Conservation (phyloP, 306 rosid species). For the Acacia crassicarpa region DNA sequence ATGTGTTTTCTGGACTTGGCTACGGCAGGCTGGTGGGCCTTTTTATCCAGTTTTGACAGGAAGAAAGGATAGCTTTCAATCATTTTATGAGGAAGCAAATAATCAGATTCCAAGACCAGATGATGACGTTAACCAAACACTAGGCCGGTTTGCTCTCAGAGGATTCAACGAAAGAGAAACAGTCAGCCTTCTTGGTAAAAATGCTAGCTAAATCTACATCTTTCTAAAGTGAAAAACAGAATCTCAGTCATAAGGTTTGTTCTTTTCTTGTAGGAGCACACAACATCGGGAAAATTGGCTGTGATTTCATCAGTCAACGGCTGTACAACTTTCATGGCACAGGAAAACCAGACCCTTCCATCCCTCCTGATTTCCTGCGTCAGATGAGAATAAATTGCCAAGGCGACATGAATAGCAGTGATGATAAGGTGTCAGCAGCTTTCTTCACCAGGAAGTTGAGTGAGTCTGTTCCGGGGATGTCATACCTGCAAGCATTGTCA, state of each 20-base stretch:
- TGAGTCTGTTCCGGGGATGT: slow-evolving; percentile 38
- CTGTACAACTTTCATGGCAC: slow-evolving; percentile 71
- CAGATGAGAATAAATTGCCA: slow-evolving; percentile 61
- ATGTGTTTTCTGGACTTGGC: slow-evolving; percentile 21
- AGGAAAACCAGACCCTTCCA: slow-evolving; percentile 63
- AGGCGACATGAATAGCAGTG: slow-evolving; percentile 14
- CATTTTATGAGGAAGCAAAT: slow-evolving; percentile 58
- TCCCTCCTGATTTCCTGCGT: slow-evolving; percentile 55
- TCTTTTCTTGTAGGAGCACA: slow-evolving; percentile 64
- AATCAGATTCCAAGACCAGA: slow-evolving; percentile 73
- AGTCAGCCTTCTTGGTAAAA: slow-evolving; percentile 81
- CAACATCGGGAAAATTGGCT: slow-evolving; percentile 79
- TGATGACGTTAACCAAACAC: slow-evolving; percentile 56
- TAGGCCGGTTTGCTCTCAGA: slow-evolving; percentile 56
- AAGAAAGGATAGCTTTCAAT: slow-evolving; percentile 61
- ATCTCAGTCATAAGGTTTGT: slow-evolving; percentile 3
- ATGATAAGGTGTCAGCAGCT: slow-evolving; percentile 22
- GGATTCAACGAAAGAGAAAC: slow-evolving; percentile 82
- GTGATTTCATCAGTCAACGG: slow-evolving; percentile 62
- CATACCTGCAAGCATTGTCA: slow-evolving; percentile 48
- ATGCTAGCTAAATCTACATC: not conserved
- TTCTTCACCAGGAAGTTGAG: slow-evolving; percentile 28
- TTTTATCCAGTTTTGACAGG: slow-evolving; percentile 80
- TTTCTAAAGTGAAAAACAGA: not conserved
- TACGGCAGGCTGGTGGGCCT: slow-evolving; percentile 81